phyloP scores from a whole-genome alignment of 441 rosid genomes.

The Pelargonium myrrhifolium region DNA sequence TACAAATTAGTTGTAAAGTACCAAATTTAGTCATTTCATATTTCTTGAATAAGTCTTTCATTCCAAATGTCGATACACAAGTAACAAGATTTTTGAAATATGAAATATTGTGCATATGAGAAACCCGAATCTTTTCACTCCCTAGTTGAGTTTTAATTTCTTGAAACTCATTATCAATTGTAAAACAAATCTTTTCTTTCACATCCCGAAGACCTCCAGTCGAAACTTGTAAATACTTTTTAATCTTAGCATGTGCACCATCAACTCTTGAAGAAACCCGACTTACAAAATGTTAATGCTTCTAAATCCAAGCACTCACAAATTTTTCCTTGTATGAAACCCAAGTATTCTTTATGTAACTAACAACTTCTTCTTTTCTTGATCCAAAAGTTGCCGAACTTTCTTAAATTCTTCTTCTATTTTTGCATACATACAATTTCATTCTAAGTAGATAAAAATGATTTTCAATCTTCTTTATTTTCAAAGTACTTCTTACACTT shows the following conservation, averaged over 20 bases:
- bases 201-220: background rate
- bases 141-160: background rate
- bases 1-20: background rate
- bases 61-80: background rate
- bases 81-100: constrained; percentile 6
- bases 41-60: background rate
- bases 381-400: background rate
- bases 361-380: background rate
- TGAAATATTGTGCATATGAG: background rate
- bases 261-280: constrained; percentile 4
- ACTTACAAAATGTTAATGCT: background rate
- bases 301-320: constrained; percentile 2
- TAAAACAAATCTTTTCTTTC: constrained; percentile 1
- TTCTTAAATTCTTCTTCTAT: background rate
- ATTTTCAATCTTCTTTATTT: background rate
- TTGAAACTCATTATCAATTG: constrained; percentile 7
- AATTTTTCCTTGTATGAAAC: background rate
- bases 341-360: background rate
- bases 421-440: background rate
- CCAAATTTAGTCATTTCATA: background rate
- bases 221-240: constrained; percentile 9
- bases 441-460: constrained; percentile 9
- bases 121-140: background rate
- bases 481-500: constrained; percentile 3
- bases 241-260: constrained; percentile 4